Evolutionary conservation across 2,329 filamentous ascomycete species (phyloP).

Genomic region (Xylariaceae sp.): DNA sequence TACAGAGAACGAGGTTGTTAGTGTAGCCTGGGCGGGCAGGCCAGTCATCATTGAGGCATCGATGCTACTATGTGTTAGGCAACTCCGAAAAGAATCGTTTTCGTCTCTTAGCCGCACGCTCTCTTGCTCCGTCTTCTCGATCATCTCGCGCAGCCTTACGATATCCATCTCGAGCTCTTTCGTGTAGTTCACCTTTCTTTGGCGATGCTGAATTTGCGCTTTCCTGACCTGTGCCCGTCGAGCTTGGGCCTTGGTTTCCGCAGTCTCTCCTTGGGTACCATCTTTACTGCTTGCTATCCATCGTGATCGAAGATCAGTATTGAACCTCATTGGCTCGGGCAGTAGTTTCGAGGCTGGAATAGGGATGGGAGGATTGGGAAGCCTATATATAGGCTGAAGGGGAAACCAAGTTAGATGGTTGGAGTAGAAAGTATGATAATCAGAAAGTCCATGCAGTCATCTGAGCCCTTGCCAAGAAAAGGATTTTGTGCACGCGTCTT

Average conservation of each 20-base stretch:
- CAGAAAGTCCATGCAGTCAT: too few species aligned
- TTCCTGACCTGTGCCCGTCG: constrained; percentile 49
- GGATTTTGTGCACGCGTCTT: too few species aligned
- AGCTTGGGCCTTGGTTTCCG: constrained; percentile 34
- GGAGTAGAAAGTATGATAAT: too few species aligned
- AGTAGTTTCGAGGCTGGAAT: too few species aligned
- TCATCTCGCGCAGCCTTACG: constrained; percentile 41
- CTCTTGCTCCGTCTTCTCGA: constrained; percentile 39
- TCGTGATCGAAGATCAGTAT: not conserved
- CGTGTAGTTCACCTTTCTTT: constrained; percentile 52
- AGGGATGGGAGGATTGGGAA: too few species aligned
- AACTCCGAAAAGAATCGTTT: constrained; percentile 39
- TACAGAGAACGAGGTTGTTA: constrained; percentile 3
- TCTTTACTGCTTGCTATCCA: too few species aligned
- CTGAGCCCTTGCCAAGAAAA: too few species aligned
- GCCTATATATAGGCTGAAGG: too few species aligned
- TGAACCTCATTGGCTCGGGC: too few species aligned
- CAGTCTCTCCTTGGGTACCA: not conserved
- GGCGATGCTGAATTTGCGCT: constrained; percentile 52
- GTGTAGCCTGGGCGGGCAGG: not conserved
- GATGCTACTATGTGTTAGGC: constrained; percentile 18
- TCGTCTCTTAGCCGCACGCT: constrained; percentile 32
- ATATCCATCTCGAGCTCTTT: constrained; percentile 51
- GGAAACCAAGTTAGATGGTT: too few species aligned
- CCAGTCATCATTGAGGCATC: not conserved